Base-by-base conservation (phyloP, 345 rosid genomes). In the Populus nigra region DNA sequence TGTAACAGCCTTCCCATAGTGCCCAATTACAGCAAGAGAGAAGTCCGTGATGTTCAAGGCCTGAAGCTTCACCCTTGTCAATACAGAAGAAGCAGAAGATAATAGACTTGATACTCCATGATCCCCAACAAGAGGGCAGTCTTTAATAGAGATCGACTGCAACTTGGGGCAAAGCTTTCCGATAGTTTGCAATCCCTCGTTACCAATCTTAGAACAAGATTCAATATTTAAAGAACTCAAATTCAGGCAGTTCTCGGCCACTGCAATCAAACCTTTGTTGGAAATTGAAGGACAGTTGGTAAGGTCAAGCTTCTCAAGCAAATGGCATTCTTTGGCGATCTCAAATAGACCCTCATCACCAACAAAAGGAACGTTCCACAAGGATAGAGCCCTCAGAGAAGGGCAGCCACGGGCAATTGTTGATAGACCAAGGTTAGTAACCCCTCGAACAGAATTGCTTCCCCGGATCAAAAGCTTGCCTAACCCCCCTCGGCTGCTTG, bases 21-120 rank as follows among this genome's bases (percentile, higher is more conserved):
- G 93, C 71, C 97, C 94, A 27, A 92, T 88, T 16, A 88, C 91
- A 13, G 93, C 93, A 11, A 92, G 94, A 75, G 94, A 88, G 81
- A 88, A 85, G 84, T 92, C 97, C 1, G 97, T 90, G 71, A 92
- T 80, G 76, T 87, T 89, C 87, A 92, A 83, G 33, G 87, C 84
- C 85, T 90, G 94, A 79, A 92, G 88, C 91, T 86, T 90, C 45
- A 90, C 83, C 86, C 83, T 90, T 18, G 85, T 68, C 20, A 92
- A 86, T 63, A 73, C 79, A 13, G 86, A 79, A 55, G 89, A 79
- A 23, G 88, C 72, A 15, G 93, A 87, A 17, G 94, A 85, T 16
- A 90, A 20, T 62, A 92, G 81, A 75, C 88, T 85, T 12, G 91
- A 88, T 71, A 90, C 79, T 68, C 93, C 97, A 65, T 85, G 91